Evolutionary conservation across 768 basidiomycete genomes (phyloP).

Genomic region (Rubroboletus satanas): DNA sequence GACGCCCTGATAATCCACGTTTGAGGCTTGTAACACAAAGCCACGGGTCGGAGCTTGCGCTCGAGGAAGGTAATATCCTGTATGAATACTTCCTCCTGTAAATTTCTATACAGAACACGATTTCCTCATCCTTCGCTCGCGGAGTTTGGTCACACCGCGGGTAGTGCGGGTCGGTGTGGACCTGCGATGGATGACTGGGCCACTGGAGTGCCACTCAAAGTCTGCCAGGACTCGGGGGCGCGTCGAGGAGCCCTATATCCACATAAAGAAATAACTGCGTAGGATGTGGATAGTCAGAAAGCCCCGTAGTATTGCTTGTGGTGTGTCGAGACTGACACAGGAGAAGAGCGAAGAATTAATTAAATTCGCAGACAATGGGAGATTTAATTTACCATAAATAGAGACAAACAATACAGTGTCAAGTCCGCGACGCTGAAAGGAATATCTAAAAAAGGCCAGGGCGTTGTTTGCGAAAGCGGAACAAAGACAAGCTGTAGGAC

Average conservation of each 20-base stretch:
- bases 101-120: too few relatives aligned
- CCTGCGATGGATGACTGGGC: background rate
- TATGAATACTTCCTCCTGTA: conserved; percentile 38
- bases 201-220: too few relatives aligned
- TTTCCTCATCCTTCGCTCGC: too few relatives aligned
- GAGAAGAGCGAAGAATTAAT: background rate
- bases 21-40: too few relatives aligned
- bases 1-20: background rate
- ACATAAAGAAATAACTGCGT: background rate
- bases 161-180: background rate
- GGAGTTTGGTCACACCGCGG: background rate
- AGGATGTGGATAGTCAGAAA: background rate
- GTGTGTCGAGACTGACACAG: background rate
- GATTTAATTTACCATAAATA: conserved; percentile 5
- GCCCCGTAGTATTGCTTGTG: too few relatives aligned
- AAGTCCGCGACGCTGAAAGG: conserved; percentile 22
- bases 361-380: conserved; percentile 1
- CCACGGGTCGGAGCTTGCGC: conserved; percentile 50
- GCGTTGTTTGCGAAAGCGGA: conserved; percentile 13
- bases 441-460: conserved; percentile 11
- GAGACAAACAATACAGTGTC: conserved; percentile 8
- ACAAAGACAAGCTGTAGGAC: too few relatives aligned
- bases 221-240: too few relatives aligned
- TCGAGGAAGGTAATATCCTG: conserved; percentile 48
- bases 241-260: background rate